Evolutionary conservation across 164 flowering plant genomes (phyloP), one percentile per base, ranked within the genome.

Genomic region (Buxus sempervirens): DNA sequence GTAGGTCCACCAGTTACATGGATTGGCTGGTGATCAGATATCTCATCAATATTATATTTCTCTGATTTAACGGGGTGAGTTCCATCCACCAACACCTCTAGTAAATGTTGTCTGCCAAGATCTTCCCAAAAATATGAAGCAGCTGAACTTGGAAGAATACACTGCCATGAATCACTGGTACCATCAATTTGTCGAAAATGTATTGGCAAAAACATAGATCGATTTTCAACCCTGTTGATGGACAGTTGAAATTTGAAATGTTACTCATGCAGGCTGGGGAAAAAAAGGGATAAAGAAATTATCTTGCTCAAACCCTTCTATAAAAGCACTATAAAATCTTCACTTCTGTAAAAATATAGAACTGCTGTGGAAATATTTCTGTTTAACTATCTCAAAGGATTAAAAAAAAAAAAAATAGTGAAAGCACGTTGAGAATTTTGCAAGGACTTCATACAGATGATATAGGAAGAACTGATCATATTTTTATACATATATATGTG

Each of bases 81-180:
- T 58, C 98, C 95, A 80, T 88, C 95, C 48, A 85, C 83, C 63
- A 90, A 68, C 63, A 96, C 68, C 81, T 96, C 99, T 77, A 96
- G 64, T 38, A 83, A 62, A 54, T 81, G 85, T 60, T 77, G 71
- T 70, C 97, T 85, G 53, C 99, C 97, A 72, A 93, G 87, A 80
- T 96, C 99, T 84, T 96, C 99, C 99, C 99, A 96, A 26, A 83
- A 74, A 81, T 87, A 96, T 60, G 96, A 76, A 76, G 85, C 80
- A 73, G 98, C 85, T 60, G 99, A 64, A 78, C 87, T 93, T 19
- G 93, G 94, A 56, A 77, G 88, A 67, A 96, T 89, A 62, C 69
- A 70, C 64, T 76, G 75, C 99, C 99, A 96, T n/a, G 93, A 89
- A 76, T 88, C 86, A 77, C 74, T 73, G n/a, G 77, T 58, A 65